phyloP scores from a whole-genome alignment of 805 yeast genomes.

The Kuraishia ogatae region DNA sequence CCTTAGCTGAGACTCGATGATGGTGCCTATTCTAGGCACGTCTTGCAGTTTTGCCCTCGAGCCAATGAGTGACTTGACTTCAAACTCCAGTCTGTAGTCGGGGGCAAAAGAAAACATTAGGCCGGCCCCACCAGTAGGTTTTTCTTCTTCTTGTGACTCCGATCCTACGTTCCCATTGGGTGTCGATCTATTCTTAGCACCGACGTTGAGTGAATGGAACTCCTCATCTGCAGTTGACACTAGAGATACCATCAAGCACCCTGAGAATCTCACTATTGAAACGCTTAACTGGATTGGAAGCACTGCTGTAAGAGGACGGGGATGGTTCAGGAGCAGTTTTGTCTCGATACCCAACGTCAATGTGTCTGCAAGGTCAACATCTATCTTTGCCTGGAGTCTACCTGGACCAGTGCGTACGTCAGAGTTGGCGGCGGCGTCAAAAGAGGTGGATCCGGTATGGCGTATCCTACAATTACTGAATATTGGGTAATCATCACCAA shows the following conservation, averaged over 20 bases:
- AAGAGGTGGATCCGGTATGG: slow-evolving; percentile 37
- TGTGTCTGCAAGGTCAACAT: slow-evolving; percentile 83
- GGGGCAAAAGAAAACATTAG: slow-evolving; percentile 87
- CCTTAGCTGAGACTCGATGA: slow-evolving; percentile 74
- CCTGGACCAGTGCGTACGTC: slow-evolving; percentile 32
- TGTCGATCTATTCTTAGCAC: slow-evolving; percentile 7
- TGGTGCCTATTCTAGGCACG: slow-evolving; percentile 81
- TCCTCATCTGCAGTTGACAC: slow-evolving; percentile 35
- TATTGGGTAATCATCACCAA: slow-evolving; percentile 93
- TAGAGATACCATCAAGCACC: slow-evolving; percentile 74
- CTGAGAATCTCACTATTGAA: slow-evolving; percentile 84
- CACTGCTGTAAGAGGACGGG: slow-evolving; percentile 76
- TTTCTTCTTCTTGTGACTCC: slow-evolving; percentile 8
- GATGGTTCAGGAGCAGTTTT: slow-evolving; percentile 67
- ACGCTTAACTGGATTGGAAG: slow-evolving; percentile 81
- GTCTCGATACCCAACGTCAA: slow-evolving; percentile 83
- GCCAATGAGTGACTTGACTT: slow-evolving; percentile 83
- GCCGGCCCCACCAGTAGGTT: slow-evolving; percentile 43
- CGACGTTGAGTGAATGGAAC: slow-evolving; percentile 7
- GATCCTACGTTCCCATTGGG: slow-evolving; percentile 12
- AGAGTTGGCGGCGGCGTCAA: background rate
- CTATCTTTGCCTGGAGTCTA: slow-evolving; percentile 75
- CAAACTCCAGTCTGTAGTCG: slow-evolving; percentile 83
- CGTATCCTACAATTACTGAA: slow-evolving; percentile 86
- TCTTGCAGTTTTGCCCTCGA: slow-evolving; percentile 87